Evolutionary conservation across 768 basidiomycete genomes (phyloP), one percentile per base, ranked within the genome.

Genomic region (Cyathus striatus): DNA sequence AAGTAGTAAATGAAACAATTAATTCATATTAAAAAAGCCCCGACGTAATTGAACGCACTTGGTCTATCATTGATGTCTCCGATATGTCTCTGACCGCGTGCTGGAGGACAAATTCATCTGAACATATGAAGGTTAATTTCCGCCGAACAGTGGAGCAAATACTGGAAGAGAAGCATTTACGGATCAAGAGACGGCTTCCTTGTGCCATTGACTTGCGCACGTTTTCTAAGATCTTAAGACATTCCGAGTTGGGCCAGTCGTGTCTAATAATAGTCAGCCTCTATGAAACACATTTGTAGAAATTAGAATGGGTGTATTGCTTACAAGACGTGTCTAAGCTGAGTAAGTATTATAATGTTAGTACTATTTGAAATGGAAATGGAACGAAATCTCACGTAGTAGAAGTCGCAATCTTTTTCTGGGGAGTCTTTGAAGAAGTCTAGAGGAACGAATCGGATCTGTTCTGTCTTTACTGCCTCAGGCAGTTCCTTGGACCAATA

Each of bases 401-500:
- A 72, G 13, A 69, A 49, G 40, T 69, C 61, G 38, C 65, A 68
- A 3, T 53, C 62, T 5, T 49, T 38, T 3, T 65, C 60, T 2
- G 70, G 70, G 2, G 59, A 34, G 10, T 68, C 65, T 3, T 41
- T 50, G 22, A 73, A 59, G 46, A 74, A 72, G 38, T 74, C 62
- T 10, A 73, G 53, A 0, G 63, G 42, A 18, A 57, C 54, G 47
- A 75, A 70, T 23, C 64, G 49, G 23, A 73, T 56, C 3, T 63
- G 52, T 12, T 63, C 43, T 30, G 66, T 52, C n/a, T 49, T 43
- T 12, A 72, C 54, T 2, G 64, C 69, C 25, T 63, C 54, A 3
- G 69, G 69, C 38, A 47, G 58, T 18, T 62, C 49, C 3, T 43
- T 42, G 0, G 55, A 54, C 70, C 69, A 72, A 4, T 64, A 49